Percentiles rank a stretch among this genome's conserved stretches.
These are phyloP conservation scores for Suillus clintonianus DNA, from an alignment of 768 basidiomycete species.

Conservation along the genomic window DNA sequence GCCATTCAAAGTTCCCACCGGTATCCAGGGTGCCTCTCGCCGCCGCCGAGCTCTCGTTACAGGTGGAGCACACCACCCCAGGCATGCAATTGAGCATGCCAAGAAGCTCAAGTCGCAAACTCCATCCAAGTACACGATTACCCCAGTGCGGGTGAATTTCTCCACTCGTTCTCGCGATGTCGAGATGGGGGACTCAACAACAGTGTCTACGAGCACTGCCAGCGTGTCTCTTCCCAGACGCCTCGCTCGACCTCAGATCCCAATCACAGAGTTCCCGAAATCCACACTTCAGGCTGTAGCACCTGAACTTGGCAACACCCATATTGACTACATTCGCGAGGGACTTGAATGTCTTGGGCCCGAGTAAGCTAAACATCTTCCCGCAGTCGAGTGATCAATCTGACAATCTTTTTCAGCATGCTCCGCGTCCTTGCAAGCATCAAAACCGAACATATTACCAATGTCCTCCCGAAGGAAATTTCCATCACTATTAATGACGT, in stretches of 20 bases:
- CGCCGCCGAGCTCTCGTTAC: slow-evolving; percentile 42
- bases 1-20: slow-evolving; percentile 24
- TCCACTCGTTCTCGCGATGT: slow-evolving; percentile 15
- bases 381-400: not conserved
- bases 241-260: slow-evolving; percentile 20
- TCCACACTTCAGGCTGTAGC: slow-evolving; percentile 21
- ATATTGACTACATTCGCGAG: slow-evolving; percentile 25
- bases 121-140: slow-evolving; percentile 14
- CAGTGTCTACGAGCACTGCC: slow-evolving; percentile 9
- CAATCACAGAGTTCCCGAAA: slow-evolving; percentile 10
- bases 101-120: slow-evolving; percentile 34
- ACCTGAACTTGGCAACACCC: slow-evolving; percentile 27
- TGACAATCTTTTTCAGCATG: slow-evolving; percentile 26
- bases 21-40: slow-evolving; percentile 33
- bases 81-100: slow-evolving; percentile 40
- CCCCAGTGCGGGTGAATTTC: slow-evolving; percentile 31
- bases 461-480: slow-evolving; percentile 31
- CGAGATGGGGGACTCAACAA: slow-evolving; percentile 3
- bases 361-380: slow-evolving; percentile 14
- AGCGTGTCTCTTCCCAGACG: slow-evolving; percentile 23
- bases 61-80: slow-evolving; percentile 30
- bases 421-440: slow-evolving; percentile 31
- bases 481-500: slow-evolving; percentile 26
- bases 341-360: slow-evolving; percentile 31
- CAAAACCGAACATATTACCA: slow-evolving; percentile 18